Evolutionary conservation across 106 monocot species (phyloP).

Genomic region (Acanthochlamys bracteata): DNA sequence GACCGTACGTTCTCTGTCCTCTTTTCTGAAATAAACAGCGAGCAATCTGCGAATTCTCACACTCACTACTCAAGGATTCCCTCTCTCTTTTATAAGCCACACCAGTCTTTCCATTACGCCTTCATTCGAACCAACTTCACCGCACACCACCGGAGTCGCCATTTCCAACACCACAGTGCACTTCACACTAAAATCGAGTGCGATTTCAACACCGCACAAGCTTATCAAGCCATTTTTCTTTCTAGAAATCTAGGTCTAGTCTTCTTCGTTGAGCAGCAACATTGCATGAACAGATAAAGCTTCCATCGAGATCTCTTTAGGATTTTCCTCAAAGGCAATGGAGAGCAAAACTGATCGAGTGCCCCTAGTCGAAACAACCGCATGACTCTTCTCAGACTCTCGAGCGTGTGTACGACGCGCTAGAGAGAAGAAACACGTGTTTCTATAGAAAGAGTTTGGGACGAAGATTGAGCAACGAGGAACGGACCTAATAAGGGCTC

Average conservation of each 20-base stretch:
- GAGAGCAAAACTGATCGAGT: neutral
- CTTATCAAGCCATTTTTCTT: conserved; percentile 27
- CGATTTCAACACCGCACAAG: conserved; percentile 20
- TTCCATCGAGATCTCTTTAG: conserved; percentile 19
- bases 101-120: conserved; percentile 56
- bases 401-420: conserved; percentile 46
- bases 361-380: conserved; percentile 4
- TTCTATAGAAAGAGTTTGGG: neutral
- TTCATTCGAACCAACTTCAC: conserved; percentile 24
- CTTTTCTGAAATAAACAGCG: conserved; percentile 67
- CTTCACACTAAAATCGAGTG: conserved; percentile 34
- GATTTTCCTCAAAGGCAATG: conserved; percentile 40
- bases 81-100: conserved; percentile 25
- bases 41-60: conserved; percentile 61
- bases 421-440: conserved; percentile 35
- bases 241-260: conserved; percentile 29
- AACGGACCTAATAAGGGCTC: conserved; percentile 36
- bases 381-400: conserved; percentile 72
- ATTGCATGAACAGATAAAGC: conserved; percentile 45
- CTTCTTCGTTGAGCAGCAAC: conserved; percentile 32
- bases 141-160: conserved; percentile 26
- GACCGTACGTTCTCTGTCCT: conserved; percentile 51
- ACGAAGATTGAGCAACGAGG: conserved; percentile 43
- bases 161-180: conserved; percentile 57
- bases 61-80: conserved; percentile 21